phyloP scores from a whole-genome alignment of 305 asterid genomes.

The Galium porrigens region DNA sequence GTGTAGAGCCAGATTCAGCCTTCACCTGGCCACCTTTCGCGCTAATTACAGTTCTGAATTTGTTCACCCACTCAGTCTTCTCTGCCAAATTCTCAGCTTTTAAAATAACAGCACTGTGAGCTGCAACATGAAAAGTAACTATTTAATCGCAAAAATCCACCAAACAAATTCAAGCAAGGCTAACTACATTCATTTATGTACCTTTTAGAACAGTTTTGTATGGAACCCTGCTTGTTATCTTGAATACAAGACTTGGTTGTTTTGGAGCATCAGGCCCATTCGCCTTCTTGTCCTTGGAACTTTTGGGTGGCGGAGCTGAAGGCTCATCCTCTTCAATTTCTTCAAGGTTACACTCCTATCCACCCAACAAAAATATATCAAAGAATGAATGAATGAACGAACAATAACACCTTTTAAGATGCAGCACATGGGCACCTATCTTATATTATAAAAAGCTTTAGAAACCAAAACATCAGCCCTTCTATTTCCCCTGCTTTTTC shows the following conservation, averaged over 20 bases:
- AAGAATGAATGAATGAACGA: not conserved
- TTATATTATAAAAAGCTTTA: not conserved
- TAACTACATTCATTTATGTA: conserved; percentile 5
- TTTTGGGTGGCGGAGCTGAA: conserved; percentile 61
- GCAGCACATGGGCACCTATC: not conserved
- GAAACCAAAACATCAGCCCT: not conserved
- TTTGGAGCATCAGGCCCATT: conserved; percentile 65
- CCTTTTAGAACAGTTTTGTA: conserved; percentile 94
- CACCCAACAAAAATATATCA: not conserved
- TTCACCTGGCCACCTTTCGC: conserved; percentile 91
- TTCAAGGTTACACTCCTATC: conserved; percentile 88
- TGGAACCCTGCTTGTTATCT: conserved; percentile 66
- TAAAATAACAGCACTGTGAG: conserved; percentile 76
- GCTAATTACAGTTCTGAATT: conserved; percentile 60
- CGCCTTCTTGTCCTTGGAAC: conserved; percentile 85
- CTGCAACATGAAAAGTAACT: conserved; percentile 31
- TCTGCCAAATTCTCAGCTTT: conserved; percentile 82
- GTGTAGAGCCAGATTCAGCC: conserved; percentile 50
- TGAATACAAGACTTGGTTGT: conserved; percentile 64
- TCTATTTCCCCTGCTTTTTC: too few species aligned
- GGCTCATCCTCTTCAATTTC: conserved; percentile 69
- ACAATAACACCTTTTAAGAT: not conserved
- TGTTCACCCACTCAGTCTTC: conserved; percentile 70
- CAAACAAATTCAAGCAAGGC: not conserved
- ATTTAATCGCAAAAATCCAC: not conserved